These are phyloP conservation scores for Hericium alpestre DNA, from an alignment of 768 basidiomycete species.

Conservation along the genomic window DNA sequence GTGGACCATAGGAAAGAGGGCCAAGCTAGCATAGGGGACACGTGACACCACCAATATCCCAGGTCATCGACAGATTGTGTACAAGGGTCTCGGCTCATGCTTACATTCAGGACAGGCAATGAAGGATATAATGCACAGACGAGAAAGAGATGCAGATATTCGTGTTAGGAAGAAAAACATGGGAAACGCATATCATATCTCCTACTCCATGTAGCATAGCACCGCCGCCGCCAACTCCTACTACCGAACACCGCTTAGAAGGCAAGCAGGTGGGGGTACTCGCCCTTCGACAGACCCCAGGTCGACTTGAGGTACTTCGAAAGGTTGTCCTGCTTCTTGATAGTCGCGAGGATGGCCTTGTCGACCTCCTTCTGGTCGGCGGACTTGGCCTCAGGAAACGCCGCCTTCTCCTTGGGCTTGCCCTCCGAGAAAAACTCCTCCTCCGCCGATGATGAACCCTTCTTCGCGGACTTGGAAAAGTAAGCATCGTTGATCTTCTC, in stretches of 20 bases:
- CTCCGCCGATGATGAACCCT: slow-evolving; percentile 74
- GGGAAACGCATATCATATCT: slow-evolving; percentile 3
- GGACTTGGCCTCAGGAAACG: slow-evolving; percentile 78
- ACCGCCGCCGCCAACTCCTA: slow-evolving; percentile 6
- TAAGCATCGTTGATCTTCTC: slow-evolving; percentile 90
- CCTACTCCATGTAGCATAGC: slow-evolving; percentile 1
- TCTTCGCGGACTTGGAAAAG: slow-evolving; percentile 72
- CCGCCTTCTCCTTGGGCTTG: slow-evolving; percentile 81
- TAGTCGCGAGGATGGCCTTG: slow-evolving; percentile 63
- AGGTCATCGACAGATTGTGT: background rate
- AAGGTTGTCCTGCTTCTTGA: slow-evolving; percentile 87
- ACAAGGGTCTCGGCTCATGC: background rate
- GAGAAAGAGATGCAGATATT: background rate
- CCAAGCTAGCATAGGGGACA: background rate
- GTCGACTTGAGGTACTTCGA: slow-evolving; percentile 86
- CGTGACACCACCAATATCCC: background rate
- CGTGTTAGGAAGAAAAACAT: background rate
- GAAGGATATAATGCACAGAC: background rate
- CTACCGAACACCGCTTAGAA: slow-evolving; percentile 42
- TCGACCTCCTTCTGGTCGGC: slow-evolving; percentile 87
- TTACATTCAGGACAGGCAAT: background rate
- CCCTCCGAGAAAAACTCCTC: slow-evolving; percentile 95
- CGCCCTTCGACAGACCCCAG: slow-evolving; percentile 94
- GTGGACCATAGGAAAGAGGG: background rate
- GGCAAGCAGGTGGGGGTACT: slow-evolving; percentile 88